Conservation (phyloP, 2,329 filamentous ascomycete species). For the Penicillium sp. region DNA sequence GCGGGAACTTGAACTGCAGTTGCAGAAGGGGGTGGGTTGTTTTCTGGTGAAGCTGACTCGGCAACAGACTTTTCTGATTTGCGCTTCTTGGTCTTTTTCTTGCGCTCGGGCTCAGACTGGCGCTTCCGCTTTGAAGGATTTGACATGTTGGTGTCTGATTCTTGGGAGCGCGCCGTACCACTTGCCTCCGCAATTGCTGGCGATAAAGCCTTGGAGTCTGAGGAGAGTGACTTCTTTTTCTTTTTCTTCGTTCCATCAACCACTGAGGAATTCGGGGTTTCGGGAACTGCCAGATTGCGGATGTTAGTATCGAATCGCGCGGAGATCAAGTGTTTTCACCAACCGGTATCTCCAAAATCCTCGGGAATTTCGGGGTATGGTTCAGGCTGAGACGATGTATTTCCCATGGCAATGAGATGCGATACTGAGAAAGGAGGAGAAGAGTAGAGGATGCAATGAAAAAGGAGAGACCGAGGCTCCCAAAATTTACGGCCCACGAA, state of each 20-base stretch:
- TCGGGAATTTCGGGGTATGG: not conserved
- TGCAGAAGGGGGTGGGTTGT: not conserved
- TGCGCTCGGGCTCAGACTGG: constrained; percentile 10
- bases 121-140: constrained; percentile 30
- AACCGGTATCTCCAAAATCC: not conserved
- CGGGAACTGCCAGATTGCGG: constrained; percentile 3
- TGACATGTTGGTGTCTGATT: constrained; percentile 6
- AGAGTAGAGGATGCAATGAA: not conserved
- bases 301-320: not conserved
- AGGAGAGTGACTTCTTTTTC: constrained; percentile 4
- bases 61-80: not conserved
- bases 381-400: constrained; percentile 3
- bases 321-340: not conserved
- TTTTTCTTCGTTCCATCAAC: constrained; percentile 4
- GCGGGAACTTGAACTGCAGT: not conserved
- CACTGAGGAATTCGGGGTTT: not conserved
- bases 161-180: not conserved
- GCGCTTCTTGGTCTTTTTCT: constrained; percentile 6
- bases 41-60: not conserved
- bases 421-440: not conserved
- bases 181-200: not conserved
- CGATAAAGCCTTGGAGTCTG: not conserved
- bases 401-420: not conserved
- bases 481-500: constrained; percentile 2
- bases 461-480: not conserved